Conservation (phyloP, 2,329 filamentous ascomycete genomes). For the Plectosphaerella sp. region DNA sequence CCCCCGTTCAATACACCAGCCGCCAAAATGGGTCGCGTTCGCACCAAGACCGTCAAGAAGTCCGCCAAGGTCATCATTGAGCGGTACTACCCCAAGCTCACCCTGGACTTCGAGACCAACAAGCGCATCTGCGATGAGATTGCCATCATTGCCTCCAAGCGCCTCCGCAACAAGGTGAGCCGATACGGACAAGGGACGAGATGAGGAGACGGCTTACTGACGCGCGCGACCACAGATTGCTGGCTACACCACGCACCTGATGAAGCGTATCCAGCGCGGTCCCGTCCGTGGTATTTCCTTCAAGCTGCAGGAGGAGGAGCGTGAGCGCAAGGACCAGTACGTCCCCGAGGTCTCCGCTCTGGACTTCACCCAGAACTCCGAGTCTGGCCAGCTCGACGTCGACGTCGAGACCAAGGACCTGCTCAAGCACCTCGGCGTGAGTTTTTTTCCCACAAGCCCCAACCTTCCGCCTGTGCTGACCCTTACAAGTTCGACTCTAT, state of each 20-base stretch:
- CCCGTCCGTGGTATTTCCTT: constrained; percentile 99
- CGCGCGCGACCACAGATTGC: constrained; percentile 63
- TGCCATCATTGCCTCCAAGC: constrained; percentile 98
- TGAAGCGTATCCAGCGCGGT: constrained; percentile 99
- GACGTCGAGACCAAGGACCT: constrained; percentile 98
- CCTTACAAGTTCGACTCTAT: constrained; percentile 82
- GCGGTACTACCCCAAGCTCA: constrained; percentile 95
- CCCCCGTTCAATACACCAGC: constrained; percentile 36
- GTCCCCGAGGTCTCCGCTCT: constrained; percentile 98
- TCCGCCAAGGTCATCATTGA: constrained; percentile 99
- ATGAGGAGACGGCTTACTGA: constrained; percentile 1
- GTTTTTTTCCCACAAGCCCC: constrained; percentile 35
- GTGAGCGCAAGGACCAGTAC: constrained; percentile 99
- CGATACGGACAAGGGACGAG: background rate
- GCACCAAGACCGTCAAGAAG: constrained; percentile 68
- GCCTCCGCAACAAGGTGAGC: constrained; percentile 95
- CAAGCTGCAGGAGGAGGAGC: constrained; percentile 99
- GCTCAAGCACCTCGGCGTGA: constrained; percentile 96
- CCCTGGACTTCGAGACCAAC: constrained; percentile 99
- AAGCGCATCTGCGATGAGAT: constrained; percentile 99
- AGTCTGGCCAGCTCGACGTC: constrained; percentile 90
- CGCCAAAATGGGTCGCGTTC: constrained; percentile 66
- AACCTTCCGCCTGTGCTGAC: constrained; percentile 20
- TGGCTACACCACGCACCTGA: constrained; percentile 96
- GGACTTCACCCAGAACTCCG: constrained; percentile 93